These are phyloP conservation scores for Sporisorium exsertum DNA, from an alignment of 1,284 basidiomycete species.

Conservation along the genomic window DNA sequence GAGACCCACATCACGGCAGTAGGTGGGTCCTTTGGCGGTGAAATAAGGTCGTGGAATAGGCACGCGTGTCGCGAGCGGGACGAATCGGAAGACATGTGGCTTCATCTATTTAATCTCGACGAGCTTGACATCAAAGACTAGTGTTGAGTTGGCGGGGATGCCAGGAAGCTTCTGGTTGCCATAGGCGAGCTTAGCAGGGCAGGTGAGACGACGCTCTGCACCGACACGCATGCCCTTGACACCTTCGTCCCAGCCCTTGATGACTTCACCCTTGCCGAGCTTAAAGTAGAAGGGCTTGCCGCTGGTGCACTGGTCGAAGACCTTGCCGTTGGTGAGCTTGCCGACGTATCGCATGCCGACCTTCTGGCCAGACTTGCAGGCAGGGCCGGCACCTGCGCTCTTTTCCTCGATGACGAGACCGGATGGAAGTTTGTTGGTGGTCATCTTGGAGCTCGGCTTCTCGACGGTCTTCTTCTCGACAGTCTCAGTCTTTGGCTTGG, in stretches of 20 bases:
- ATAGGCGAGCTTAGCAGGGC: slow-evolving; percentile 76
- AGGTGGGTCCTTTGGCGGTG: no score
- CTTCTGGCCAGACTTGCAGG: slow-evolving; percentile 85
- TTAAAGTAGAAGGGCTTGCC: slow-evolving; percentile 90
- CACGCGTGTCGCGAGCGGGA: no score
- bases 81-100: no score
- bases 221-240: slow-evolving; percentile 91
- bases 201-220: slow-evolving; percentile 84
- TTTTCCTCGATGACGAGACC: slow-evolving; percentile 84
- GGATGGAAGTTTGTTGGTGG: slow-evolving; percentile 74
- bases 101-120: slow-evolving; percentile 46
- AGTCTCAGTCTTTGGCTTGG: slow-evolving; percentile 45
- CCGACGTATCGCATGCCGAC: slow-evolving; percentile 91
- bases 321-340: slow-evolving; percentile 84
- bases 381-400: slow-evolving; percentile 82
- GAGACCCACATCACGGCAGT: no score
- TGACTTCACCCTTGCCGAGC: slow-evolving; percentile 89
- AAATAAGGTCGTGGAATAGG: no score
- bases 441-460: slow-evolving; percentile 40
- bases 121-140: slow-evolving; percentile 74
- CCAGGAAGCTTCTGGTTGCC: slow-evolving; percentile 72
- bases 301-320: slow-evolving; percentile 89
- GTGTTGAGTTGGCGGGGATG: slow-evolving; percentile 73
- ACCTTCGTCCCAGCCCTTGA: slow-evolving; percentile 90
- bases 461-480: slow-evolving; percentile 55